These are phyloP conservation scores for Articulospora tetracladia DNA, from an alignment of 495 filamentous ascomycete species.

Conservation along the genomic window DNA sequence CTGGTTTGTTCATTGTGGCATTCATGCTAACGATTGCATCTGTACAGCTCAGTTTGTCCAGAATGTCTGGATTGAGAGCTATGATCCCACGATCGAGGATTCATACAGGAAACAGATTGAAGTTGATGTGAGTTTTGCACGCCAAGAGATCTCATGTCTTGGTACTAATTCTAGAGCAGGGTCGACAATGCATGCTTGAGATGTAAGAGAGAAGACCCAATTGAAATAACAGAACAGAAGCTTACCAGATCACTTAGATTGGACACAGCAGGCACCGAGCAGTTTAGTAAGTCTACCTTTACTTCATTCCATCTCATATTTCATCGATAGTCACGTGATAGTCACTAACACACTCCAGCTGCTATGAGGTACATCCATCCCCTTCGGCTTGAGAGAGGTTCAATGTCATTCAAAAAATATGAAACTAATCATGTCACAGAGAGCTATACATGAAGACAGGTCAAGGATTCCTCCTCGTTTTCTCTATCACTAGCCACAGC, in stretches of 20 bases:
- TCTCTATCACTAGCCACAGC: conserved; percentile 87
- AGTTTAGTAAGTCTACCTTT: conserved; percentile 73
- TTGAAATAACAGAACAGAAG: conserved; percentile 8
- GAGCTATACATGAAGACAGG: conserved; percentile 97
- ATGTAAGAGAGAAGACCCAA: conserved; percentile 59
- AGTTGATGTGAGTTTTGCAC: conserved; percentile 72
- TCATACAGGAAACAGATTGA: conserved; percentile 93
- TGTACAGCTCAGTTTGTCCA: conserved; percentile 92
- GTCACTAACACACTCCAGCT: conserved; percentile 36
- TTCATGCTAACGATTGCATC: background rate
- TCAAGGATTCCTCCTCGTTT: conserved; percentile 96
- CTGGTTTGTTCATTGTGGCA: conserved; percentile 8
- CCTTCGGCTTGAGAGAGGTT: background rate
- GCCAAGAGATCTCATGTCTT: conserved; percentile 7
- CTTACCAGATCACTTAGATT: conserved; percentile 49
- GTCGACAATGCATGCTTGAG: conserved; percentile 92
- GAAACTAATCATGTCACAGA: conserved; percentile 34
- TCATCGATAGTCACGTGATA: conserved; percentile 28
- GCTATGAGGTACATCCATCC: conserved; percentile 58
- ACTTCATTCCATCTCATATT: background rate
- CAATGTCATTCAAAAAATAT: conserved; percentile 8
- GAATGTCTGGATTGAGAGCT: conserved; percentile 98
- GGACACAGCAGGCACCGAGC: conserved; percentile 96
- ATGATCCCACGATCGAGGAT: conserved; percentile 98
- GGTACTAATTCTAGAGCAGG: conserved; percentile 45